Evolutionary conservation across 2,329 filamentous ascomycete species (phyloP).

Genomic region (Aspergillus piperis): DNA sequence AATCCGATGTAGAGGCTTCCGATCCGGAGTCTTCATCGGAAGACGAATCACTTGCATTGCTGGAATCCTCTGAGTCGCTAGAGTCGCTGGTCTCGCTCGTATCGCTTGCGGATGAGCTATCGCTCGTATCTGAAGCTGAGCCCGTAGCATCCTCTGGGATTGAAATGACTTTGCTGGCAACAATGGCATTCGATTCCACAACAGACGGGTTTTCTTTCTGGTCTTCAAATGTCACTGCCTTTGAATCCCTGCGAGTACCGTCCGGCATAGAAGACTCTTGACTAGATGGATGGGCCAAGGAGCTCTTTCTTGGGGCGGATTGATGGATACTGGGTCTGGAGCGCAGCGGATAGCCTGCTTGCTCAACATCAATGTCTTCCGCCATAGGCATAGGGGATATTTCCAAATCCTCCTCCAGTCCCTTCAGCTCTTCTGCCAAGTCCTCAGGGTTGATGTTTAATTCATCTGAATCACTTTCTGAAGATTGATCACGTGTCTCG

Average conservation of each 20-base stretch:
- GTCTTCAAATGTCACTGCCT: conserved; percentile 37
- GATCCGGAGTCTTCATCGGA: conserved; percentile 32
- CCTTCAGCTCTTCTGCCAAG: conserved; percentile 48
- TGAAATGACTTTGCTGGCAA: conserved; percentile 18
- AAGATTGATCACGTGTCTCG: conserved; percentile 26
- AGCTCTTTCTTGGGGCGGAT: conserved; percentile 12
- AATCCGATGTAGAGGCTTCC: conserved; percentile 39
- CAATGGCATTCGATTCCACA: conserved; percentile 14
- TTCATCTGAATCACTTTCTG: conserved; percentile 33
- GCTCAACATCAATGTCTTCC: conserved; percentile 20
- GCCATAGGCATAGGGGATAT: conserved; percentile 26
- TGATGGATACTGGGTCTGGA: conserved; percentile 12
- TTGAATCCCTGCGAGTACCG: conserved; percentile 30
- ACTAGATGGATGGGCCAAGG: conserved; percentile 11
- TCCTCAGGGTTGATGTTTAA: conserved; percentile 41
- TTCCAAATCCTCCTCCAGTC: conserved; percentile 46
- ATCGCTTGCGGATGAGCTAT: conserved; percentile 19
- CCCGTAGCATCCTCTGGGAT: conserved; percentile 20
- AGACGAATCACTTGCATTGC: conserved; percentile 12
- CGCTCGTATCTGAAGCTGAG: conserved; percentile 9
- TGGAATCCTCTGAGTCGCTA: conserved; percentile 30
- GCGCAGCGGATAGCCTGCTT: conserved; percentile 16
- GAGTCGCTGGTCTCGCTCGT: conserved; percentile 27
- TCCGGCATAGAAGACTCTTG: conserved; percentile 25
- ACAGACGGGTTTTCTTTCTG: conserved; percentile 14